phyloP scores from a whole-genome alignment of 441 rosid genomes.

The Theobroma grandiflorum region DNA sequence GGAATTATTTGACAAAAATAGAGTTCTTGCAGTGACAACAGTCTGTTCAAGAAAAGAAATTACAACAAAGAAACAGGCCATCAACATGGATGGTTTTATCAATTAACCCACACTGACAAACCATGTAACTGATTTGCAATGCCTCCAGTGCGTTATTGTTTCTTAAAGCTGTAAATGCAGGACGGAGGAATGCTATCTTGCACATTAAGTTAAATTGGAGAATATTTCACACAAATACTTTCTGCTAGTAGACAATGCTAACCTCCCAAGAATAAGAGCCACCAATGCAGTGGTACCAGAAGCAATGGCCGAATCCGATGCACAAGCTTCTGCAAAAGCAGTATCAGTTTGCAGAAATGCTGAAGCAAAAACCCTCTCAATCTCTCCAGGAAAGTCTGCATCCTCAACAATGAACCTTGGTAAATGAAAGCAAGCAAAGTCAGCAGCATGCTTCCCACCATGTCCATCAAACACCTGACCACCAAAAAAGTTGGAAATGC shows the following conservation, averaged over 20 bases:
- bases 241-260: slow-evolving; percentile 27
- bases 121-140: neutral
- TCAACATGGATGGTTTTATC: neutral
- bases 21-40: neutral
- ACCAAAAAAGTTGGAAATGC: slow-evolving; percentile 18
- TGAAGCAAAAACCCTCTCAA: slow-evolving; percentile 73
- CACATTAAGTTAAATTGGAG: neutral
- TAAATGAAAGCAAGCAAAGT: slow-evolving; percentile 74
- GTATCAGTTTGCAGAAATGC: slow-evolving; percentile 83
- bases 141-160: neutral
- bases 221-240: neutral
- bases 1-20: neutral
- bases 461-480: slow-evolving; percentile 91
- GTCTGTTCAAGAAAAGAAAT: neutral
- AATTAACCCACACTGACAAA: neutral
- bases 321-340: slow-evolving; percentile 87
- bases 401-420: slow-evolving; percentile 77
- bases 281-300: slow-evolving; percentile 93
- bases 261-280: slow-evolving; percentile 86
- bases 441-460: slow-evolving; percentile 95
- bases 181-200: neutral
- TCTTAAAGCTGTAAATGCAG: neutral
- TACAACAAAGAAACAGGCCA: neutral
- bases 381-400: slow-evolving; percentile 67
- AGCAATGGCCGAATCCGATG: slow-evolving; percentile 65